phyloP scores from a whole-genome alignment of 2,329 filamentous ascomycete genomes.

The Alternaria solani region DNA sequence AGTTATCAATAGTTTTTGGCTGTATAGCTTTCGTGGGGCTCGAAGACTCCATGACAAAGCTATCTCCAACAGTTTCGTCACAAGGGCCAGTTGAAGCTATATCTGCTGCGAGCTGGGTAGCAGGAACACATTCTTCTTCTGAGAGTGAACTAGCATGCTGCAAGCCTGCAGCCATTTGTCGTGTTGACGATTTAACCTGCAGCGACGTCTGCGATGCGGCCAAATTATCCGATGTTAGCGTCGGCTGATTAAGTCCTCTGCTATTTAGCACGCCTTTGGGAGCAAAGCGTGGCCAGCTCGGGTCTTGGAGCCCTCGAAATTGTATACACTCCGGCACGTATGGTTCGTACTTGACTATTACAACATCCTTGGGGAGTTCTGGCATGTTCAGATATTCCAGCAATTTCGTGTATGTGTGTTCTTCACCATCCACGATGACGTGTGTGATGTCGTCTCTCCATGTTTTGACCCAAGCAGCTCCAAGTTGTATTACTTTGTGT shows the following conservation, averaged over 20 bases:
- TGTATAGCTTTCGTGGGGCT: slow-evolving; percentile 6
- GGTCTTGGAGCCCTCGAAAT: slow-evolving; percentile 57
- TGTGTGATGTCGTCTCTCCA: slow-evolving; percentile 71
- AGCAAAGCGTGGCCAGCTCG: slow-evolving; percentile 66
- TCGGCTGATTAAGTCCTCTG: neutral
- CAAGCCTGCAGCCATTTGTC: slow-evolving; percentile 49
- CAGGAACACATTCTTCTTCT: slow-evolving; percentile 42
- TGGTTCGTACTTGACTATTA: slow-evolving; percentile 59
- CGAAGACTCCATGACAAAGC: slow-evolving; percentile 33
- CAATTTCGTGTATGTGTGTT: slow-evolving; percentile 70
- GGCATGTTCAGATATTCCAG: slow-evolving; percentile 61
- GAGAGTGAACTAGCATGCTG: slow-evolving; percentile 50
- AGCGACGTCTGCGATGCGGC: slow-evolving; percentile 51
- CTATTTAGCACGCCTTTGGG: slow-evolving; percentile 60
- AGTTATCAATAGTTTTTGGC: slow-evolving; percentile 4
- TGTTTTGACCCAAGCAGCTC: slow-evolving; percentile 73
- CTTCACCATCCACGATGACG: slow-evolving; percentile 75
- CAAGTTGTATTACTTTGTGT: slow-evolving; percentile 68
- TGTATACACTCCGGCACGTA: slow-evolving; percentile 57
- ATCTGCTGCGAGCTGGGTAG: slow-evolving; percentile 13
- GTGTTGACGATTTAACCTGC: slow-evolving; percentile 59
- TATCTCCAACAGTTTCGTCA: slow-evolving; percentile 41
- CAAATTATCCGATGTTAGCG: slow-evolving; percentile 11
- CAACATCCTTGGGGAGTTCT: slow-evolving; percentile 39
- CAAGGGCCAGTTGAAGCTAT: slow-evolving; percentile 1